Conservation (phyloP, 768 basidiomycete genomes). For the Hebeloma cylindrosporum region DNA sequence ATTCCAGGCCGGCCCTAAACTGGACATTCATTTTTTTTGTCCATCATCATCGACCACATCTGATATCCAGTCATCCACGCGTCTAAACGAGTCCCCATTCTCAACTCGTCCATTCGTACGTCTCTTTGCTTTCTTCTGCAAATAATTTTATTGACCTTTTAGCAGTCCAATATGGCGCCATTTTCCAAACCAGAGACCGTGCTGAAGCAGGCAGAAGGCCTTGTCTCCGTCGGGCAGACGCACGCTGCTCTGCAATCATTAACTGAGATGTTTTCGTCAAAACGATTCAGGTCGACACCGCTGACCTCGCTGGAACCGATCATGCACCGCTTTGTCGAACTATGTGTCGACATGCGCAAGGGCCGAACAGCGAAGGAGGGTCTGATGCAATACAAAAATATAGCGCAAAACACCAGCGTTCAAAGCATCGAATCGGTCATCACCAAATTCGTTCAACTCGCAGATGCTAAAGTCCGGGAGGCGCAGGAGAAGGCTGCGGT, state of each 20-base stretch:
- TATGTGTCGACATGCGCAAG: constrained; percentile 94
- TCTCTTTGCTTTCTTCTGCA: background rate
- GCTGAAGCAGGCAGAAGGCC: constrained; percentile 90
- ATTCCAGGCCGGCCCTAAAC: no score
- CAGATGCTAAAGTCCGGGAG: constrained; percentile 79
- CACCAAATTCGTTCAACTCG: constrained; percentile 76
- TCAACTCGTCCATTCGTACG: background rate
- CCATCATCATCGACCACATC: no score
- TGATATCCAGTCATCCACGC: no score
- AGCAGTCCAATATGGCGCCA: constrained; percentile 65
- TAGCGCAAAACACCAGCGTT: constrained; percentile 91
- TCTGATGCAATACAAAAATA: constrained; percentile 97
- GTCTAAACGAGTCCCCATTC: background rate
- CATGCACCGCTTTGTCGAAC: constrained; percentile 92
- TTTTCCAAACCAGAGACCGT: constrained; percentile 90
- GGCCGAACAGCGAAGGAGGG: constrained; percentile 93
- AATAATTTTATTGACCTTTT: constrained; percentile 1
- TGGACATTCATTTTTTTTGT: no score
- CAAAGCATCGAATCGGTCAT: constrained; percentile 91
- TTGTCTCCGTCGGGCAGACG: constrained; percentile 88
- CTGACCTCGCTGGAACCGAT: constrained; percentile 90
- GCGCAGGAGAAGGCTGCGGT: constrained; percentile 87
- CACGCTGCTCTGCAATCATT: constrained; percentile 89
- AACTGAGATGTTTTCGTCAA: constrained; percentile 90
- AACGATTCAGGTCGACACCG: constrained; percentile 92